A percentile compares a stretch with the other conserved stretches of the same genome.
phyloP scores from a whole-genome alignment of 495 filamentous ascomycete species.

The Aspergillus sclerotiicarbonarius region DNA sequence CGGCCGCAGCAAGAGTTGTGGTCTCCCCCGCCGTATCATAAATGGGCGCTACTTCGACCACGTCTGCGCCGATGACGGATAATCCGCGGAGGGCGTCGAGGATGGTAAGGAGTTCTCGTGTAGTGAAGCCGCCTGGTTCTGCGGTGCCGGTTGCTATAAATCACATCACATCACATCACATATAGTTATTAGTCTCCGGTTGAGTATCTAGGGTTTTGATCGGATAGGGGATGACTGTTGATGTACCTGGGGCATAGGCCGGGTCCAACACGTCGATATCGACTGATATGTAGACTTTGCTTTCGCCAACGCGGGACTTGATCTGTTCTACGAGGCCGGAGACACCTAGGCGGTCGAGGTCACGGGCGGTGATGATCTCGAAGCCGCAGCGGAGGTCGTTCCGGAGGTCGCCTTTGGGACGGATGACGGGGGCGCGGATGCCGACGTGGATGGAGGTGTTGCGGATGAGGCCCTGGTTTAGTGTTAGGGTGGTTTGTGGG shows the following conservation, averaged over 20 bases:
- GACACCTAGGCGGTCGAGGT: constrained; percentile 49
- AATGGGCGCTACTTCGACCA: constrained; percentile 53
- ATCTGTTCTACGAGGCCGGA: constrained; percentile 42
- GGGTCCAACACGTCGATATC: constrained; percentile 57
- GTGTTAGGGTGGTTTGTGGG: neutral
- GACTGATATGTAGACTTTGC: constrained; percentile 36
- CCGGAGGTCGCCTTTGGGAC: constrained; percentile 41
- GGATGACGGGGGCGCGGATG: constrained; percentile 45
- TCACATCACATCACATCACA: neutral
- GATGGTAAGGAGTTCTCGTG: constrained; percentile 49
- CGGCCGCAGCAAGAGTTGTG: constrained; percentile 49
- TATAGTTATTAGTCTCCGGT: neutral
- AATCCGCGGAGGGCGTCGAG: constrained; percentile 45
- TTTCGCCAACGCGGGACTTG: constrained; percentile 38
- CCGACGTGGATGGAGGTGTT: constrained; percentile 51
- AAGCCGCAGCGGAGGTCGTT: constrained; percentile 53
- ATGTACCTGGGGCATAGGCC: constrained; percentile 47
- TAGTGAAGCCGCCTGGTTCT: constrained; percentile 53
- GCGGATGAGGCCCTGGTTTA: constrained; percentile 37
- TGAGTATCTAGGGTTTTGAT: neutral
- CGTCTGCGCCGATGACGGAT: constrained; percentile 51
- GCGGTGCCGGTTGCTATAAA: constrained; percentile 43
- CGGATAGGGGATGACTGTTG: neutral
- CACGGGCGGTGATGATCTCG: constrained; percentile 46
- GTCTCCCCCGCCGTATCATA: constrained; percentile 49